Conservation (phyloP, 352 stramenopile species). For the Phytopythium chamaehyphon region DNA sequence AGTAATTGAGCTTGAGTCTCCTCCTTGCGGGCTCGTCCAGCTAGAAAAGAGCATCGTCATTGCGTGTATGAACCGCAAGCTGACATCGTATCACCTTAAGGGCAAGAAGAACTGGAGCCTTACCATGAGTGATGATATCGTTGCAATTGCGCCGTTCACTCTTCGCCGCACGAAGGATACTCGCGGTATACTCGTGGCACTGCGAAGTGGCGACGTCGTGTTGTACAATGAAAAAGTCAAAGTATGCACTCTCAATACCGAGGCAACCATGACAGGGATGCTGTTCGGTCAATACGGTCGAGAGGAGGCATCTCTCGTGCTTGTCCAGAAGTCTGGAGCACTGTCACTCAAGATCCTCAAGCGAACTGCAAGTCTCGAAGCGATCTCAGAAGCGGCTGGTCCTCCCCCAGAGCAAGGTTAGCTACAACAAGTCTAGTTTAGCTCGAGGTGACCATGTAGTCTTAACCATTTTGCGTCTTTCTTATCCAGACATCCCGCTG, state of each 20-base stretch:
- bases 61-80: conserved; percentile 82
- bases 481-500: conserved; percentile 76
- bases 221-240: conserved; percentile 90
- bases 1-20: conserved; percentile 85
- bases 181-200: conserved; percentile 74
- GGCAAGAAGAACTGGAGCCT: conserved; percentile 91
- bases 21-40: conserved; percentile 67
- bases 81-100: conserved; percentile 89
- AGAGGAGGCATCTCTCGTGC: conserved; percentile 82
- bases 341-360: conserved; percentile 89
- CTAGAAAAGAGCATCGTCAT: conserved; percentile 86
- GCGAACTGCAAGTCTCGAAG: conserved; percentile 74
- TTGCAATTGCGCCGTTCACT: conserved; percentile 75
- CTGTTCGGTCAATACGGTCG: conserved; percentile 85
- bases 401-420: conserved; percentile 82
- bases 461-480: background rate
- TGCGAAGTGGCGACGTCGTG: conserved; percentile 80
- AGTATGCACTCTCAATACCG: conserved; percentile 65
- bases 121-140: conserved; percentile 79
- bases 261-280: conserved; percentile 70
- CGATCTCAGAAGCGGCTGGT: conserved; percentile 63
- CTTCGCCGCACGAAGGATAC: conserved; percentile 71
- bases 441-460: background rate
- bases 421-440: background rate
- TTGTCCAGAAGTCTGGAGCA: conserved; percentile 75